Evolutionary conservation across 352 stramenopile species (phyloP), one percentile per base, ranked within the genome.

Genomic region (Globisporangium cystogenes): DNA sequence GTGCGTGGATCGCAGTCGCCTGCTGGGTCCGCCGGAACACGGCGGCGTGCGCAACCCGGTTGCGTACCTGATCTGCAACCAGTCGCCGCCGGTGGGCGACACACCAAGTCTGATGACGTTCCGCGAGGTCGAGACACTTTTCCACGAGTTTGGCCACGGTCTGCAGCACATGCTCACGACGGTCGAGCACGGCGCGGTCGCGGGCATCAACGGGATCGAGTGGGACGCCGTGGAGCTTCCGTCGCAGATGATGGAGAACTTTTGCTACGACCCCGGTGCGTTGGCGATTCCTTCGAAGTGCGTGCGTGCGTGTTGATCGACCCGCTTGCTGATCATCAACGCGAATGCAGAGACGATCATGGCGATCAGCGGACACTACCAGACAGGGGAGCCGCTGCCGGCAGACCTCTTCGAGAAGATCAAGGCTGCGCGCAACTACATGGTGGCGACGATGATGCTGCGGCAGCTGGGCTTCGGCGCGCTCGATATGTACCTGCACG

Each of bases 201-300:
- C 96, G 5, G 96, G 95, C 16, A 98, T 99, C 70, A 99, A 98
- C 65, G 93, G 92, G 44, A 86, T 99, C 16, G 96, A 99, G 70
- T 99, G 96, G 96, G 97, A 99, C 77, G 97, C 97, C 15, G 96
- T 99, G 4, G 97, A 99, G 66, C 73, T 98, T 18, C 96, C 96
- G 24, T 98, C 87, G 12, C 96, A 99, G 74, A 99, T 99, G 77
- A 99, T 99, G 96, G 97, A 99, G 59, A 99, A 99, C 69, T 99
- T 97, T 77, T 98, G 94, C 70, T 99, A 99, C 70, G 90, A 99
- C 65, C 67, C 82, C 51, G 72, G 77, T 82, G 18, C 4, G 15
- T 29, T 14, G 16, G n/a, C n/a, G n/a, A n/a, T n/a, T n/a, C n/a
- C n/a, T n/a, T n/a, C n/a, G n/a, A n/a, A n/a, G n/a, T n/a, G n/a